phyloP scores from a whole-genome alignment of 257 asterid genomes.

The Prunella vulgaris region DNA sequence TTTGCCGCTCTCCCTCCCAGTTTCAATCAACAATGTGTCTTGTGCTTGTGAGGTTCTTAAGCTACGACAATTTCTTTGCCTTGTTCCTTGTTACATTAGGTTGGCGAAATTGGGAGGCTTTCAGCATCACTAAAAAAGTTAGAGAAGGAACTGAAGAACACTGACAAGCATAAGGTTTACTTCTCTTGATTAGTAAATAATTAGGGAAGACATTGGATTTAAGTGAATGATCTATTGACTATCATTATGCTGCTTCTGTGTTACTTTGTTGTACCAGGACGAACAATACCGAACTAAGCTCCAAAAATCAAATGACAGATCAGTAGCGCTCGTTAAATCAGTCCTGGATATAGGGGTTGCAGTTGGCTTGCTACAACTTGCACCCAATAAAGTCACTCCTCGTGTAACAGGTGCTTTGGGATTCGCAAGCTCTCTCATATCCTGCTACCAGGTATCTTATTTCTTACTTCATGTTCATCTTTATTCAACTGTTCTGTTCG shows the following conservation, averaged over 20 bases:
- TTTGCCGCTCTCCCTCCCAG: constrained; percentile 3
- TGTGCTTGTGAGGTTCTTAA: not conserved
- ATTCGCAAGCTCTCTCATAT: constrained; percentile 72
- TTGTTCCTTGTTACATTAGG: constrained; percentile 30
- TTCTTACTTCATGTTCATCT: not conserved
- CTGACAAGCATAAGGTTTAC: constrained; percentile 65
- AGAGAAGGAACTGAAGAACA: constrained; percentile 68
- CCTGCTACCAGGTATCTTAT: constrained; percentile 87
- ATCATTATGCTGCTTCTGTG: constrained; percentile 13
- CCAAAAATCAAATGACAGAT: constrained; percentile 68
- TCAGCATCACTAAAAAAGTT: constrained; percentile 72
- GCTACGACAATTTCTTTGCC: not conserved
- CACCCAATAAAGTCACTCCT: constrained; percentile 86
- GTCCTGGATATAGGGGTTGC: constrained; percentile 81
- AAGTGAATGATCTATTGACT: constrained; percentile 6
- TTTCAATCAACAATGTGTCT: not conserved
- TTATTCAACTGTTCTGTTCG: not conserved
- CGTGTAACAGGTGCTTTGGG: constrained; percentile 96
- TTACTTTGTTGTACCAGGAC: constrained; percentile 39
- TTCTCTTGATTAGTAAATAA: constrained; percentile 3
- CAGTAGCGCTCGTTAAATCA: constrained; percentile 75
- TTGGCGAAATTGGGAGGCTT: constrained; percentile 89
- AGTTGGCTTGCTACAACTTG: constrained; percentile 86
- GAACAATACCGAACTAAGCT: constrained; percentile 59
- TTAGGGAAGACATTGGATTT: constrained; percentile 10